Evolutionary conservation across 805 yeast genomes (phyloP).

Genomic region (Cyberlindnera amylophila): DNA sequence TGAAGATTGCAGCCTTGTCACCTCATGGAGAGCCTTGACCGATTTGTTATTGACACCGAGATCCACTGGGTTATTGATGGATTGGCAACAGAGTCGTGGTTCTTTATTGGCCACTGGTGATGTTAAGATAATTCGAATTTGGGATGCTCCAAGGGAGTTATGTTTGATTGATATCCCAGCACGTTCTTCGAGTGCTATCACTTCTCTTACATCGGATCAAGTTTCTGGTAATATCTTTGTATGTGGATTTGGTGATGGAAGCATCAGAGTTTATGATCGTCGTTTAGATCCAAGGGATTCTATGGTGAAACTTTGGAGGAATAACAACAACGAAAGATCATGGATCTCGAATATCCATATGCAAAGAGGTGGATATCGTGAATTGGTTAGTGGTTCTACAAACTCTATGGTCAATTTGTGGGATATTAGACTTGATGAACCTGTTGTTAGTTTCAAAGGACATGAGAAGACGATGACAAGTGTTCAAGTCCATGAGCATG

Average conservation of each 20-base stretch:
- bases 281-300: conserved; percentile 81
- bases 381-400: conserved; percentile 75
- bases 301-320: conserved; percentile 79
- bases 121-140: conserved; percentile 81
- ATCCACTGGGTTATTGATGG: conserved; percentile 79
- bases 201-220: conserved; percentile 89
- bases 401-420: conserved; percentile 84
- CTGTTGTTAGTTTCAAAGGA: conserved; percentile 66
- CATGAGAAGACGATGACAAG: conserved; percentile 49
- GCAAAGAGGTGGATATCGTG: conserved; percentile 96
- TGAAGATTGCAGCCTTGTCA: conserved; percentile 55
- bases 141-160: conserved; percentile 96
- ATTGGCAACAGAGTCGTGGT: conserved; percentile 97
- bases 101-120: conserved; percentile 90
- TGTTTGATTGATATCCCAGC: conserved; percentile 88
- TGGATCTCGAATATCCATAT: conserved; percentile 78
- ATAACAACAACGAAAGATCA: conserved; percentile 39
- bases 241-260: conserved; percentile 91
- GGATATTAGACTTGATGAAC: conserved; percentile 79
- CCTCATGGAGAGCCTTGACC: conserved; percentile 92
- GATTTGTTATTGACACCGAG: conserved; percentile 78
- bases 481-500: conserved; percentile 90
- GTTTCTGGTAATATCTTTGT: conserved; percentile 88
- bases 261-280: conserved; percentile 85
- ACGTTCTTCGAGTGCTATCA: conserved; percentile 82